phyloP scores from a whole-genome alignment of 2,329 filamentous ascomycete genomes.

The Fonsecaea nubica region DNA sequence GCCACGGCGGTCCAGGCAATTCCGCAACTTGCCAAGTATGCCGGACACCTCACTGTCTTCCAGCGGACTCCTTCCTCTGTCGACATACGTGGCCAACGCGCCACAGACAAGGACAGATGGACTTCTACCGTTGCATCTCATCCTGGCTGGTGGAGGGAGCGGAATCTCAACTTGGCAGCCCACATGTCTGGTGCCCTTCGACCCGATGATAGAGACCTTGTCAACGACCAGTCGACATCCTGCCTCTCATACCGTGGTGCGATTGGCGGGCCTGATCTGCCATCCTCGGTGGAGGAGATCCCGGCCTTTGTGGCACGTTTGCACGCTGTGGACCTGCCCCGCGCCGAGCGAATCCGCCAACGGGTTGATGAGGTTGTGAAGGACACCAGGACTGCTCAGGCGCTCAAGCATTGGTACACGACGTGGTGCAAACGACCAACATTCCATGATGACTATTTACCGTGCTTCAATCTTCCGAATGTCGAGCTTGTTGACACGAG shows the following conservation, averaged over 20 bases:
- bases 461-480: slow-evolving; percentile 46
- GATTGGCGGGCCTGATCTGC: slow-evolving; percentile 9
- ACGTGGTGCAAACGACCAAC: slow-evolving; percentile 66
- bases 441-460: slow-evolving; percentile 60
- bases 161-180: slow-evolving; percentile 16
- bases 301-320: slow-evolving; percentile 31
- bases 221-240: slow-evolving; percentile 11
- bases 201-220: slow-evolving; percentile 7
- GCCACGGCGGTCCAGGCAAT: slow-evolving; percentile 29
- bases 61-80: slow-evolving; percentile 49
- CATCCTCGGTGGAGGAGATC: slow-evolving; percentile 3
- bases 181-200: slow-evolving; percentile 6
- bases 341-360: slow-evolving; percentile 54
- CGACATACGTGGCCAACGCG: slow-evolving; percentile 16
- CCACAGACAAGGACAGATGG: slow-evolving; percentile 3
- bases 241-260: slow-evolving; percentile 6
- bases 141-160: slow-evolving; percentile 21
- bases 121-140: neutral
- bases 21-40: slow-evolving; percentile 43
- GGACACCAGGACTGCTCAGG: slow-evolving; percentile 58
- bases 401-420: slow-evolving; percentile 65
- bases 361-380: slow-evolving; percentile 58
- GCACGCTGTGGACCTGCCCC: slow-evolving; percentile 49
- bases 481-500: slow-evolving; percentile 54
- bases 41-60: slow-evolving; percentile 49